Evolutionary conservation across 805 yeast species (phyloP).

Genomic region (Pichia thaimueangensis): DNA sequence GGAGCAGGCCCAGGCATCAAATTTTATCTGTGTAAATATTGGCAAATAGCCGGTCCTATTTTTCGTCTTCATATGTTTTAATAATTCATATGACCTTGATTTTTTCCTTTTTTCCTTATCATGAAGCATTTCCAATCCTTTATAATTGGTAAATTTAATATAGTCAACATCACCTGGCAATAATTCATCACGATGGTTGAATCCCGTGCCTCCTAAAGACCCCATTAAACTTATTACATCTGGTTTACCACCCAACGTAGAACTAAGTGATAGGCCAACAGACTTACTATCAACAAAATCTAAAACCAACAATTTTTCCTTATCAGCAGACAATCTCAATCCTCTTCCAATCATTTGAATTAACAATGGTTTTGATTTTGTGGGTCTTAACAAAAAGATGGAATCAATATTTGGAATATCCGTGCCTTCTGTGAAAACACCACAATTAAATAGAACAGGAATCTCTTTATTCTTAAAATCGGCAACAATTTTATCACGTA

Average conservation of each 20-base stretch:
- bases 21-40: conserved; percentile 14
- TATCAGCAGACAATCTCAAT: conserved; percentile 54
- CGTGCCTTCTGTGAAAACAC: conserved; percentile 90
- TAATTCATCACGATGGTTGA: conserved; percentile 5
- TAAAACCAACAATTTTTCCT: conserved; percentile 62
- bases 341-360: conserved; percentile 94
- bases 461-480: conserved; percentile 58
- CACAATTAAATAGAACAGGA: conserved; percentile 78
- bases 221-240: conserved; percentile 8
- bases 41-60: neutral
- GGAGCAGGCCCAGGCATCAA: conserved; percentile 10
- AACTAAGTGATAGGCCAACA: conserved; percentile 23
- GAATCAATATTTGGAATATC: conserved; percentile 88
- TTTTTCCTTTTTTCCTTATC: conserved; percentile 12
- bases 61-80: conserved; percentile 10
- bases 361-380: conserved; percentile 62
- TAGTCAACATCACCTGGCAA: conserved; percentile 22
- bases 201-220: neutral
- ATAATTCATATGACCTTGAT: conserved; percentile 7
- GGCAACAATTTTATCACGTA: conserved; percentile 45
- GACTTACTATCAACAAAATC: conserved; percentile 65
- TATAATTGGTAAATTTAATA: conserved; percentile 25
- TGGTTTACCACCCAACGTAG: conserved; percentile 21
- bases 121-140: conserved; percentile 23
- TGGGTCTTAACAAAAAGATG: conserved; percentile 71